These are phyloP conservation scores for Fomitopsis pulvina DNA, from an alignment of 768 basidiomycete species.

Conservation along the genomic window DNA sequence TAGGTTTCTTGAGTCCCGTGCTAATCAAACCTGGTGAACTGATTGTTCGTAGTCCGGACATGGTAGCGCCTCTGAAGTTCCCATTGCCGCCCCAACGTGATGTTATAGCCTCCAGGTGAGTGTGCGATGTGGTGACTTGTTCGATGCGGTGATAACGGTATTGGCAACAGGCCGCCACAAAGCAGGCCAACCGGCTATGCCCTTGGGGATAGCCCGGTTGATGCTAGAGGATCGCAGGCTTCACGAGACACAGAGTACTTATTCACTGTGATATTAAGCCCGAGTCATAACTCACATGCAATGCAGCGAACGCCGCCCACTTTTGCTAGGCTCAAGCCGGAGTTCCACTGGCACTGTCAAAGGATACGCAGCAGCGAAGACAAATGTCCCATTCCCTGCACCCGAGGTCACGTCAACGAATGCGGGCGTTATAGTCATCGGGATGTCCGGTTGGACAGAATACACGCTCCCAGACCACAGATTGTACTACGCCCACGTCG, in stretches of 20 bases:
- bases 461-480: conserved; percentile 69
- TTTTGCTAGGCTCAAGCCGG: not conserved
- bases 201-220: conserved; percentile 10
- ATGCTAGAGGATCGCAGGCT: conserved; percentile 2
- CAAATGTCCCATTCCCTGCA: conserved; percentile 14
- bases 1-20: conserved; percentile 17
- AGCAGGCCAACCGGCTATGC: conserved; percentile 14
- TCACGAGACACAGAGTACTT: conserved; percentile 16
- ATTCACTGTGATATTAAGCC: not conserved
- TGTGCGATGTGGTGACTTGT: too few species aligned
- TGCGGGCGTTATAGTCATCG: conserved; percentile 18
- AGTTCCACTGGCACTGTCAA: not conserved
- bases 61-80: conserved; percentile 25
- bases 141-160: conserved; percentile 1
- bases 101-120: conserved; percentile 30
- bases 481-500: conserved; percentile 65
- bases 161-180: conserved; percentile 9
- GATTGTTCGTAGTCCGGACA: conserved; percentile 1
- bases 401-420: conserved; percentile 15
- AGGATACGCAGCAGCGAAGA: not conserved
- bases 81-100: conserved; percentile 38
- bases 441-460: conserved; percentile 67
- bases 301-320: not conserved
- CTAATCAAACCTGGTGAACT: not conserved
- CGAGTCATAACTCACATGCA: not conserved